Percentiles rank a stretch among this genome's conserved stretches.
These are phyloP conservation scores for Corymbia citriodora DNA, from an alignment of 441 rosid genomes.

Conservation along the genomic window DNA sequence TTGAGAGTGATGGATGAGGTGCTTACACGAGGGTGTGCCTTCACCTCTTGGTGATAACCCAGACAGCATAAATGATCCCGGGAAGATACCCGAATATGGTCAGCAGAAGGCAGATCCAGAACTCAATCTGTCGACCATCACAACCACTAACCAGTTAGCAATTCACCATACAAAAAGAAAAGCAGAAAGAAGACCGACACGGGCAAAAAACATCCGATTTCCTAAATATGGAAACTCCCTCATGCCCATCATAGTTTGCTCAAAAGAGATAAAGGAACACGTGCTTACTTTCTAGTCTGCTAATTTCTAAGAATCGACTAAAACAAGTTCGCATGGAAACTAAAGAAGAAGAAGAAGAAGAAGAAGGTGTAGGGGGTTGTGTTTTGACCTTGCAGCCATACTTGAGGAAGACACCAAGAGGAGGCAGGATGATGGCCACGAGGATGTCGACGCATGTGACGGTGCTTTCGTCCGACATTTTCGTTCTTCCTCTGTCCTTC, in stretches of 20 bases:
- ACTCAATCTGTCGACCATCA: constrained; percentile 43
- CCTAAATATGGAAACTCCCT: background rate
- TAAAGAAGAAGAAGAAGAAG: background rate
- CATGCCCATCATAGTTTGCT: background rate
- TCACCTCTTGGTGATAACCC: constrained; percentile 54
- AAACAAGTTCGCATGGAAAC: background rate
- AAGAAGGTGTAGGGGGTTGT: background rate
- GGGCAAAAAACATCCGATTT: background rate
- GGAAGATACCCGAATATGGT: constrained; percentile 77
- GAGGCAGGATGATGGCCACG: constrained; percentile 83
- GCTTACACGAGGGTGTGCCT: background rate
- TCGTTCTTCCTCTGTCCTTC: background rate
- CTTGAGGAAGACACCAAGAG: constrained; percentile 92
- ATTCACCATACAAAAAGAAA: background rate
- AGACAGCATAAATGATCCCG: constrained; percentile 81
- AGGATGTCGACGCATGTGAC: constrained; percentile 62
- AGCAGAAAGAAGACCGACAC: background rate
- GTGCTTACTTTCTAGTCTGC: background rate
- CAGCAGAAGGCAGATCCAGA: constrained; percentile 83
- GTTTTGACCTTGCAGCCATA: constrained; percentile 57
- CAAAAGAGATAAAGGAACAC: background rate
- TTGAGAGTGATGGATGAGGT: background rate
- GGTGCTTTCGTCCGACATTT: constrained; percentile 26
- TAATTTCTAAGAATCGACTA: background rate
- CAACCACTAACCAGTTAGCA: background rate